Percentiles rank a stretch among this genome's conserved stretches.
Conservation (phyloP, 1,284 basidiomycete genomes). For the Trametes polyzona region DNA sequence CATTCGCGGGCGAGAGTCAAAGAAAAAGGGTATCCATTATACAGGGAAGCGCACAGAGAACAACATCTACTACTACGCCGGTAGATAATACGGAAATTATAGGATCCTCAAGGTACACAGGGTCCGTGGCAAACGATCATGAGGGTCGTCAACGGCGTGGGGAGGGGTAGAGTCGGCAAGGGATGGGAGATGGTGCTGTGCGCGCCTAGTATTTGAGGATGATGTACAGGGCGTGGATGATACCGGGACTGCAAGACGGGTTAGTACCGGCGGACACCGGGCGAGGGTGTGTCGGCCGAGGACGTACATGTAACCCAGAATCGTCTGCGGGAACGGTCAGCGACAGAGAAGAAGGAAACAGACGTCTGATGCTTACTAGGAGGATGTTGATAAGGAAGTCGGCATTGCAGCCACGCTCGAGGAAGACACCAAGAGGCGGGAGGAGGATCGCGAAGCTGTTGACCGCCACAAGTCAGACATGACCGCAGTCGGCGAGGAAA, state of each 20-base stretch:
- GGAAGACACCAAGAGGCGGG: conserved; percentile 80
- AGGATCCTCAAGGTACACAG: conserved; percentile 13
- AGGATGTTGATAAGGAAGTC: conserved; percentile 77
- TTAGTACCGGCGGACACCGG: conserved; percentile 21
- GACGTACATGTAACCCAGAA: conserved; percentile 69
- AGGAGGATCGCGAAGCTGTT: conserved; percentile 68
- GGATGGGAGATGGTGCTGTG: not conserved
- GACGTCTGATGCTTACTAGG: conserved; percentile 43
- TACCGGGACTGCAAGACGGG: conserved; percentile 57
- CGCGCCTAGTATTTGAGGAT: conserved; percentile 57
- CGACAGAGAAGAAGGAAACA: not conserved
- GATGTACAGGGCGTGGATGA: conserved; percentile 79
- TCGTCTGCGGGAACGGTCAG: conserved; percentile 43
- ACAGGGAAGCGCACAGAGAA: not conserved
- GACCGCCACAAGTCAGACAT: conserved; percentile 1
- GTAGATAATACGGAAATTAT: conserved; percentile 16
- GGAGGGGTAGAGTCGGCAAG: not conserved
- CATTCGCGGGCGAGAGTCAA: not conserved
- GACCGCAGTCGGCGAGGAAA: not conserved
- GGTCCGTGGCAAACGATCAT: conserved; percentile 15
- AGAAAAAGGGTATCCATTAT: conserved; percentile 2
- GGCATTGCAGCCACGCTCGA: conserved; percentile 74
- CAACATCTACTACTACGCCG: conserved; percentile 19
- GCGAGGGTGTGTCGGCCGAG: not conserved
- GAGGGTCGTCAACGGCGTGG: conserved; percentile 12